phyloP scores from a whole-genome alignment of 257 asterid genomes.

The Cynanchum wilfordii region DNA sequence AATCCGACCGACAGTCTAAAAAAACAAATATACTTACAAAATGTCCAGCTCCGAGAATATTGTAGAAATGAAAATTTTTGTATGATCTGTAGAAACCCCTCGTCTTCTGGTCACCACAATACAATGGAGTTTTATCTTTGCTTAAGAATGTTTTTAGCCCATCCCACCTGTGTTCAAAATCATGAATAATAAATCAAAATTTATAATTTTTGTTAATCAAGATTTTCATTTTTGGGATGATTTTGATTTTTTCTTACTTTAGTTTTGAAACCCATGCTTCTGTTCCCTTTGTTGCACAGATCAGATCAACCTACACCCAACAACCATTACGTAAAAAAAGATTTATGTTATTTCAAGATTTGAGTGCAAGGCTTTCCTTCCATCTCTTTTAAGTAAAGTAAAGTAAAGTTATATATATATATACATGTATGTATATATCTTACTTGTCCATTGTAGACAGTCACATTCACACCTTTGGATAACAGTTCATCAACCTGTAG shows the following conservation, averaged over 20 bases:
- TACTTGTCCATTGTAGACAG: slow-evolving; percentile 93
- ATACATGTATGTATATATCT: slow-evolving; percentile 8
- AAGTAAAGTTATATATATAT: no score
- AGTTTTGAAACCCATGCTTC: slow-evolving; percentile 91
- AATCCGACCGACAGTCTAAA: no score
- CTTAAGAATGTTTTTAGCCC: slow-evolving; percentile 56
- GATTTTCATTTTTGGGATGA: no score
- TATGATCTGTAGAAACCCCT: slow-evolving; percentile 68
- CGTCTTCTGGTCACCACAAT: slow-evolving; percentile 48
- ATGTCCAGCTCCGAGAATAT: slow-evolving; percentile 99
- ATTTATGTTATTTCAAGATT: neutral
- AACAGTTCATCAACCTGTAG: slow-evolving; percentile 73
- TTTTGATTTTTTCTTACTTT: slow-evolving; percentile 41
- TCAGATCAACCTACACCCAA: slow-evolving; percentile 67
- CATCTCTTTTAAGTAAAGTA: neutral
- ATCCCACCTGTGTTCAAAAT: slow-evolving; percentile 55
- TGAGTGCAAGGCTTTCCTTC: neutral
- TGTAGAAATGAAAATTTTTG: slow-evolving; percentile 67
- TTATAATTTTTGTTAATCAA: no score
- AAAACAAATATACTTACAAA: no score
- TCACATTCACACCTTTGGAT: slow-evolving; percentile 76
- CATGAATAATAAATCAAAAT: neutral
- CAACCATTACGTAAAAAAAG: neutral
- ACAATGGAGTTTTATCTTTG: slow-evolving; percentile 53
- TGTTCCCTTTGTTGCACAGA: slow-evolving; percentile 86